Percentiles rank a stretch among this genome's conserved stretches.
Conservation (phyloP, 345 rosid species). For the Dimocarpus longan region DNA sequence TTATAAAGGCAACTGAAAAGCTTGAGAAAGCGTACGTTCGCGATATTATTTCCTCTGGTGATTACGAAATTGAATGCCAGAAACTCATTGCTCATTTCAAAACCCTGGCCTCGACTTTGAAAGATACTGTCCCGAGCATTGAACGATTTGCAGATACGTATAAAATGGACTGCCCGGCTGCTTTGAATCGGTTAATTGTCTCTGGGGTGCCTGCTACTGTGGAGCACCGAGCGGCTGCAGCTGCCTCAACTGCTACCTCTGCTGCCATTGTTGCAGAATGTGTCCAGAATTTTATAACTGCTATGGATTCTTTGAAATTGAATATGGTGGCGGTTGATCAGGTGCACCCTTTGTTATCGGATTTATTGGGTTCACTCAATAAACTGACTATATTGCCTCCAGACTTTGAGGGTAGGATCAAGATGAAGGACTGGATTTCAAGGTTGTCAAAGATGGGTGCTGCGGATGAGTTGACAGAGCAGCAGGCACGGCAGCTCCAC, state of each 20-base stretch:
- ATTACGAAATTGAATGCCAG: conserved; percentile 85
- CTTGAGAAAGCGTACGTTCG: conserved; percentile 92
- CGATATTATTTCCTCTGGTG: conserved; percentile 70
- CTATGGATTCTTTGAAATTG: conserved; percentile 92
- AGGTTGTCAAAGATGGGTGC: conserved; percentile 96
- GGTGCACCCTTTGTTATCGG: conserved; percentile 85
- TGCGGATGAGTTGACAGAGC: conserved; percentile 90
- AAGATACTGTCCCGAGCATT: conserved; percentile 76
- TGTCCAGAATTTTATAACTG: conserved; percentile 92
- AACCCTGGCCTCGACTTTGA: conserved; percentile 74
- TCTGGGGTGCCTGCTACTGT: conserved; percentile 96
- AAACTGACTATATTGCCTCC: conserved; percentile 76
- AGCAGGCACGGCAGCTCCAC: conserved; percentile 92
- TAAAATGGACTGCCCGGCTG: conserved; percentile 96
- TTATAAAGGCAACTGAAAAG: conserved; percentile 95
- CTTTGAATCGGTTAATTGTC: conserved; percentile 79
- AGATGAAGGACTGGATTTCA: conserved; percentile 94
- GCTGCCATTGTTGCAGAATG: conserved; percentile 93
- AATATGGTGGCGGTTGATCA: conserved; percentile 97
- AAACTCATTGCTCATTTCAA: conserved; percentile 93
- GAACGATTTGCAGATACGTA: conserved; percentile 90
- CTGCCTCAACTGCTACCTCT: conserved; percentile 63
- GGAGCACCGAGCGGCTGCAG: conserved; percentile 78
- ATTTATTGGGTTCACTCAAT: conserved; percentile 75
- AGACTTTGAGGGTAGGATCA: conserved; percentile 89